Evolutionary conservation across 2,329 filamentous ascomycete genomes (phyloP).

Genomic region (Verticillium albo-atrum): DNA sequence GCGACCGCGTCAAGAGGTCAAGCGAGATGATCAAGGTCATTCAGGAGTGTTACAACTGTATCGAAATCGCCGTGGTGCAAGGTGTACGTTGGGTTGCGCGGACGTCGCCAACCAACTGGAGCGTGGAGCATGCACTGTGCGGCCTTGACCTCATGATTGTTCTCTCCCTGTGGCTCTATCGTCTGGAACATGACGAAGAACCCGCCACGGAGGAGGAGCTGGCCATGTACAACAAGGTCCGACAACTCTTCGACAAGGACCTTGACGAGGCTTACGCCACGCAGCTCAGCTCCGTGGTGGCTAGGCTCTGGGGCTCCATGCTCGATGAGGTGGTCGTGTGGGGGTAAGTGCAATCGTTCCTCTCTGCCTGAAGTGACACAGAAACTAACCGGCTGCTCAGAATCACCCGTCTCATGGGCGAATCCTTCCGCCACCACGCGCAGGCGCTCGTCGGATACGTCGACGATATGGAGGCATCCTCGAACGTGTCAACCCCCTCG

Average conservation of each 20-base stretch:
- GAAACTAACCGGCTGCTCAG: conserved; percentile 37
- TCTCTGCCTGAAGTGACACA: not conserved
- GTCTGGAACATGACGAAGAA: conserved; percentile 98
- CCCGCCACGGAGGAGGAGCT: conserved; percentile 78
- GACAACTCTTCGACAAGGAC: conserved; percentile 86
- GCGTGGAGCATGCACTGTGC: conserved; percentile 93
- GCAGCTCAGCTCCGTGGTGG: conserved; percentile 92
- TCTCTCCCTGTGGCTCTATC: conserved; percentile 95
- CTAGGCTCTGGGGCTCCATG: conserved; percentile 95
- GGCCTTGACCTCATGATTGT: conserved; percentile 98
- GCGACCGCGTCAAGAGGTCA: conserved; percentile 90
- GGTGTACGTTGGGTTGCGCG: conserved; percentile 98
- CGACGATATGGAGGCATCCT: conserved; percentile 70
- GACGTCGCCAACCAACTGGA: conserved; percentile 97
- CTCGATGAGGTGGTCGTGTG: conserved; percentile 98
- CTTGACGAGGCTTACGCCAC: conserved; percentile 74
- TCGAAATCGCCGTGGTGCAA: conserved; percentile 90
- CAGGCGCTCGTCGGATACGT: conserved; percentile 94
- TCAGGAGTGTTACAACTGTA: conserved; percentile 94
- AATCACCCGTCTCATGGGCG: conserved; percentile 93
- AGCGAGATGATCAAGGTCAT: conserved; percentile 99
- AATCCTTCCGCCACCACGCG: conserved; percentile 94
- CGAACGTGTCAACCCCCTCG: conserved; percentile 65
- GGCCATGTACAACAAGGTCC: conserved; percentile 88
- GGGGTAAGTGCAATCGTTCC: conserved; percentile 67